Base-by-base conservation (phyloP, 352 stramenopile species). In the Halophytophthora batemanensis region DNA sequence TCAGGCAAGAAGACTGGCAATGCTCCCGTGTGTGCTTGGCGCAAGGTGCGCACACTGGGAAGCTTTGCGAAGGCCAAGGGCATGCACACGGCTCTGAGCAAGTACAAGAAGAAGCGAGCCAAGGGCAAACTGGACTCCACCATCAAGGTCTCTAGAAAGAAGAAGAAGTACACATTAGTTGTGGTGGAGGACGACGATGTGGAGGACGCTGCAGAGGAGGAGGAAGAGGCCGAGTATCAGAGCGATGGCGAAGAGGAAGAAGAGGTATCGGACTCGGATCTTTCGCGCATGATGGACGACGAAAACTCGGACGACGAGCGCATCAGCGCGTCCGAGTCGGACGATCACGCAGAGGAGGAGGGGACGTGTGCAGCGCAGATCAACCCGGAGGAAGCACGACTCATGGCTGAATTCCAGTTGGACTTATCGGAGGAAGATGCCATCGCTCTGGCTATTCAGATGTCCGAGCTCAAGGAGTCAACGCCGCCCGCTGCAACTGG, bases 361-460 rank as follows among this genome's bases (percentile, higher is more conserved):
- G 53, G 53, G 23, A 31, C 36, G 8, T 33, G 45, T 2, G 13
- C 39, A 44, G 39, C 56, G 0, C 60, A 66, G 5, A 39, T 63
- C 13, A 75, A 70, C 34, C 25, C 55, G 1, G 71, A 80, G 31
- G 61, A 77, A 57, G 58, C 49, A 48, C 69, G 51, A 15, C 59
- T 86, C 42, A 72, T 84, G 46, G 77, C 80, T 22, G 68, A 82
- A 34, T 84, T 87, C 37, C 81, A 91, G 50, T 50, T 85, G 45
- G 78, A 82, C 22, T 68, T 91, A 59, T 80, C 76, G 2, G 81
- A 91, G 38, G 81, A 89, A 56, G 81, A 91, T 35, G 81, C 81
- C 3, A 54, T 85, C 15, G 46, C 78, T 15, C 49, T 88, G 62
- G 81, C 76, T 6, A 71, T 91, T 39, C 71, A 80, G 29, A 79